Evolutionary conservation across 139 green algal species (phyloP).

Genomic region (Tetraselmis chui): DNA sequence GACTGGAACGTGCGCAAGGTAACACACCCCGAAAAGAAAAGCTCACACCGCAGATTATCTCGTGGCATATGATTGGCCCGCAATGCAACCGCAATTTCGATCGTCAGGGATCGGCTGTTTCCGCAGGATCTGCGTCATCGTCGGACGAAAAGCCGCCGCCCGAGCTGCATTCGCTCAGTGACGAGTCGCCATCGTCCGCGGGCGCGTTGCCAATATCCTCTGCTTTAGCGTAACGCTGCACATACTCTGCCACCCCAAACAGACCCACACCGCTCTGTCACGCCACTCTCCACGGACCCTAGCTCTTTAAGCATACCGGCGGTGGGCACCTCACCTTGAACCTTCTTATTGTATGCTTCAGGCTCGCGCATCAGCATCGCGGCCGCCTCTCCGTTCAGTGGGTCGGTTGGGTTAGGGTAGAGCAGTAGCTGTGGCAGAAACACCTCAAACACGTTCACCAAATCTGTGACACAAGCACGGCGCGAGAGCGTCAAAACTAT

Average conservation of each 20-base stretch:
- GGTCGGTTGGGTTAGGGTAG: constrained; percentile 97
- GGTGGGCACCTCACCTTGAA: constrained; percentile 52
- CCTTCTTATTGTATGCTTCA: constrained; percentile 80
- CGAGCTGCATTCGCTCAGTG: not conserved
- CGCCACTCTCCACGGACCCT: too few relatives aligned
- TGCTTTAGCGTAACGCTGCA: constrained; percentile 55
- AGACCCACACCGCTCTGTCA: too few relatives aligned
- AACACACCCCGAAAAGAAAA: too few relatives aligned
- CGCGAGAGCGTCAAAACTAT: too few relatives aligned
- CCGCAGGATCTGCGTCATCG: not conserved
- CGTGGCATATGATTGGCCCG: too few relatives aligned
- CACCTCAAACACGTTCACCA: constrained; percentile 99
- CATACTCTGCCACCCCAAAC: constrained; percentile 55
- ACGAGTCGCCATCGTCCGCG: not conserved
- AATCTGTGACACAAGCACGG: constrained; percentile 54
- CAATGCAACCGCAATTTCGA: too few relatives aligned
- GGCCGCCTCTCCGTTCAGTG: constrained; percentile 95
- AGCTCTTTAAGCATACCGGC: too few relatives aligned
- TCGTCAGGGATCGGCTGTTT: not conserved
- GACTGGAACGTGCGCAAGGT: too few relatives aligned
- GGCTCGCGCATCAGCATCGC: constrained; percentile 95
- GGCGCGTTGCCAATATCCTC: constrained; percentile 24
- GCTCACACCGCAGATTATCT: too few relatives aligned
- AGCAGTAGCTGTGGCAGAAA: constrained; percentile 98
- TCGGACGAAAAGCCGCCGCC: not conserved